A percentile compares a stretch with the other conserved stretches of the same genome.
phyloP scores from a whole-genome alignment of 345 rosid genomes.

The Eucalyptus regnans region DNA sequence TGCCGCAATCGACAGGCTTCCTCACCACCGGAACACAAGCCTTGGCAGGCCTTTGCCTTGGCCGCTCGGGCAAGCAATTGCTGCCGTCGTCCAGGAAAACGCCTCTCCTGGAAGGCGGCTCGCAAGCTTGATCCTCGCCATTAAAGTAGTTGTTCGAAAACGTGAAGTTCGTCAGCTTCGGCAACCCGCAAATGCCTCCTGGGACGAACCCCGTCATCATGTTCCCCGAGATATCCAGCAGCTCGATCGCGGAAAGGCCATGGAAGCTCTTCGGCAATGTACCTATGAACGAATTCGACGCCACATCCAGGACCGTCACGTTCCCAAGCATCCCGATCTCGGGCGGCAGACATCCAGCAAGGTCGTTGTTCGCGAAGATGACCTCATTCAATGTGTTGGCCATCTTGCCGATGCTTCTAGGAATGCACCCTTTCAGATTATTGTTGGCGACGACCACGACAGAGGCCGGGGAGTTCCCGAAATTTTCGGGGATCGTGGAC shows the following conservation, averaged over 20 bases:
- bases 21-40: constrained; percentile 31
- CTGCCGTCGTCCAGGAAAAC: constrained; percentile 17
- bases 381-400: constrained; percentile 36
- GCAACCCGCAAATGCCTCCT: constrained; percentile 27
- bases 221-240: background rate
- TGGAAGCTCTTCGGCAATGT: constrained; percentile 19
- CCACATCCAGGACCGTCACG: constrained; percentile 33
- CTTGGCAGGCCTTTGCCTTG: constrained; percentile 25
- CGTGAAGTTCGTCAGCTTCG: constrained; percentile 30
- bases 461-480: constrained; percentile 45
- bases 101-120: constrained; percentile 11
- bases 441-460: constrained; percentile 50
- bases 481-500: constrained; percentile 28
- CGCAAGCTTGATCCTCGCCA: constrained; percentile 37
- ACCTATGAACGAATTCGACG: constrained; percentile 34
- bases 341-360: constrained; percentile 48
- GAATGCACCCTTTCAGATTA: constrained; percentile 48
- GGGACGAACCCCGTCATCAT: constrained; percentile 32
- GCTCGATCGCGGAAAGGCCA: background rate
- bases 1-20: constrained; percentile 45
- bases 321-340: constrained; percentile 48
- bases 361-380: constrained; percentile 29
- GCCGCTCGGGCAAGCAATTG: constrained; percentile 41
- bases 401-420: constrained; percentile 47
- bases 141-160: constrained; percentile 40